Conservation (phyloP, 441 rosid genomes). For the Macaranga tanarius region DNA sequence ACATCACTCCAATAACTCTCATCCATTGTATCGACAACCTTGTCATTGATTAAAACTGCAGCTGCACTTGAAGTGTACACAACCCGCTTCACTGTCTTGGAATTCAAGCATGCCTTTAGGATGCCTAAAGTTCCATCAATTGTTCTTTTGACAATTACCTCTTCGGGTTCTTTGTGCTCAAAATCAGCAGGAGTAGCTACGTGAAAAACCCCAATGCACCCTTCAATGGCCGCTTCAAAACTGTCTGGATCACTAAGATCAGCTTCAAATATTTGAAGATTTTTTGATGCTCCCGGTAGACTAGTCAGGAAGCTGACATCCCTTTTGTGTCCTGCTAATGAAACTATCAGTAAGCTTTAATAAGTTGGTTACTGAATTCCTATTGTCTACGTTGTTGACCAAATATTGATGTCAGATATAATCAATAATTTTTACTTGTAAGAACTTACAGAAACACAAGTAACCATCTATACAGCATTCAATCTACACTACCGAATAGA, state of each 20-base stretch:
- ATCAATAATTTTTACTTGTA: too few relatives aligned
- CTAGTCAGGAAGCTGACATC: conserved; percentile 40
- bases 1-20: conserved; percentile 43
- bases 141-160: conserved; percentile 24
- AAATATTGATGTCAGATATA: too few relatives aligned
- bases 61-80: conserved; percentile 43
- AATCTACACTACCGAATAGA: too few relatives aligned
- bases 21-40: conserved; percentile 28
- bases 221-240: conserved; percentile 32
- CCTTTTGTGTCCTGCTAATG: conserved; percentile 33
- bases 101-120: conserved; percentile 38
- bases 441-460: too few relatives aligned
- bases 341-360: too few relatives aligned
- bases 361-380: too few relatives aligned
- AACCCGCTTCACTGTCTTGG: conserved; percentile 39
- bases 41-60: background rate
- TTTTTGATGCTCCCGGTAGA: conserved; percentile 33
- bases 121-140: conserved; percentile 36
- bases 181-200: conserved; percentile 39
- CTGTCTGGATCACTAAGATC: conserved; percentile 38
- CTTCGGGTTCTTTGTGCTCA: conserved; percentile 29
- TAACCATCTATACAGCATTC: too few relatives aligned
- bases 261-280: conserved; percentile 36
- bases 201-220: conserved; percentile 40
- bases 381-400: too few relatives aligned